phyloP scores from a whole-genome alignment of 768 basidiomycete genomes.

The Tricholoma bakamatsutake region DNA sequence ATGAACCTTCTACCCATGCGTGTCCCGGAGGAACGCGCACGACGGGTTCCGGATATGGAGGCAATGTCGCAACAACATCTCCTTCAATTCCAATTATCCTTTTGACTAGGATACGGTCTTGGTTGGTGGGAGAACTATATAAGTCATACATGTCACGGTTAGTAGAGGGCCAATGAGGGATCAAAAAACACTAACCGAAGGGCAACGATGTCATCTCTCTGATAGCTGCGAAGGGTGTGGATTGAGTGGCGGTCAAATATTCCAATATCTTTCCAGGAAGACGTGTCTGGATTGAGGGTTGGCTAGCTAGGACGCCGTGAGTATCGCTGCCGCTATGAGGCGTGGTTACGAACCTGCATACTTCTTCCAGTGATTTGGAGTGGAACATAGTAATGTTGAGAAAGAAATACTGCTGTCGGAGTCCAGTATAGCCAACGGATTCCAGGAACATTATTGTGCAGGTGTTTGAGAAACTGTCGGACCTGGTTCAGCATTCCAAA shows the following conservation, averaged over 20 bases:
- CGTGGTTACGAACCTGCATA: conserved; percentile 57
- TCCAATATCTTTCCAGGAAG: conserved; percentile 53
- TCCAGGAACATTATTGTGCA: background rate
- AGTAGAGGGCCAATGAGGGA: background rate
- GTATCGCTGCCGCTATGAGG: background rate
- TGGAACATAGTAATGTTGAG: conserved; percentile 45
- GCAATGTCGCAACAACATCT: conserved; percentile 59
- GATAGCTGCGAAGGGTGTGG: conserved; percentile 27
- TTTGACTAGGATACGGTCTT: conserved; percentile 52
- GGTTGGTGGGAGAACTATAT: conserved; percentile 54
- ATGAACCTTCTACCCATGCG: conserved; percentile 69
- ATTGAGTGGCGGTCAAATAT: conserved; percentile 53
- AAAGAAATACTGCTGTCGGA: conserved; percentile 44
- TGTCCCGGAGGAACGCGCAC: conserved; percentile 56
- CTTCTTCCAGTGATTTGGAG: conserved; percentile 56
- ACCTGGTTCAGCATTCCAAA: background rate
- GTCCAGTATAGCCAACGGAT: conserved; percentile 47
- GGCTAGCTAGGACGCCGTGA: conserved; percentile 36
- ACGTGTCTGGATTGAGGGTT: conserved; percentile 69
- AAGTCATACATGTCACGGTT: background rate
- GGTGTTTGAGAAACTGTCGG: background rate
- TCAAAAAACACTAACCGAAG: conserved; percentile 37
- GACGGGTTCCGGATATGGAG: conserved; percentile 54
- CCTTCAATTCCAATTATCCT: conserved; percentile 60
- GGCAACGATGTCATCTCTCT: conserved; percentile 61